A percentile compares a stretch with the other conserved stretches of the same genome.
These are phyloP conservation scores for Hypholoma sublateritium DNA, from an alignment of 768 basidiomycete genomes.

Conservation along the genomic window DNA sequence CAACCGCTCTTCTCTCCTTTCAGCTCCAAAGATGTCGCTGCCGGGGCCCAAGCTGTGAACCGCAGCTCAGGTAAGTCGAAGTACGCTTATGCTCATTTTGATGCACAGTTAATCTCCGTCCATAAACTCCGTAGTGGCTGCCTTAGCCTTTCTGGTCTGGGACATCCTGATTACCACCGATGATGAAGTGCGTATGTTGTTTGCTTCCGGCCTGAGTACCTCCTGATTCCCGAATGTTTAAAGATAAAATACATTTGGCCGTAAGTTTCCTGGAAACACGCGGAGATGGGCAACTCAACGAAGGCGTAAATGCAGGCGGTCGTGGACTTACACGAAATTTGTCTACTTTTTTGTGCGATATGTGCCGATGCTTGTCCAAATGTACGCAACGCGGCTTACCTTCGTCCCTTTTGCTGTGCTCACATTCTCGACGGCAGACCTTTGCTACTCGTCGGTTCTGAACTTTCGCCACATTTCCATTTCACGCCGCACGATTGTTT, in stretches of 20 bases:
- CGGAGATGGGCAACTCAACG: no score
- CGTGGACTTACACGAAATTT: conserved; percentile 35
- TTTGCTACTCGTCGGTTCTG: conserved; percentile 33
- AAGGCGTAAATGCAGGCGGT: neutral
- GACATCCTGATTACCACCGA: conserved; percentile 40
- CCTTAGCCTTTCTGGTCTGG: conserved; percentile 38
- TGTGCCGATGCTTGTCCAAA: conserved; percentile 33
- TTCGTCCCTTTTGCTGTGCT: neutral
- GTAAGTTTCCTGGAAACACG: conserved; percentile 22
- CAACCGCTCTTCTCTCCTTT: conserved; percentile 24
- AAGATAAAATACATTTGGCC: conserved; percentile 42
- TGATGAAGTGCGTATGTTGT: conserved; percentile 32
- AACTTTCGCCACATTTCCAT: conserved; percentile 32
- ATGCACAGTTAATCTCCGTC: conserved; percentile 2
- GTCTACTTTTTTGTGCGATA: conserved; percentile 39
- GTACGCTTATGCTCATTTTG: neutral
- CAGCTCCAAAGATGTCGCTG: conserved; percentile 17
- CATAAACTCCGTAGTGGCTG: conserved; percentile 25
- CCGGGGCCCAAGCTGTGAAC: conserved; percentile 31
- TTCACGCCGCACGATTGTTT: conserved; percentile 41
- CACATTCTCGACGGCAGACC: conserved; percentile 20
- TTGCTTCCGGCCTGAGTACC: neutral
- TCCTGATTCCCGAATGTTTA: neutral
- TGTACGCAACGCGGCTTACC: conserved; percentile 23
- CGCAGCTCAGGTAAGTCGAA: conserved; percentile 29